Base-by-base conservation (phyloP, 305 asterid species). In the Fraxinus floribunda region DNA sequence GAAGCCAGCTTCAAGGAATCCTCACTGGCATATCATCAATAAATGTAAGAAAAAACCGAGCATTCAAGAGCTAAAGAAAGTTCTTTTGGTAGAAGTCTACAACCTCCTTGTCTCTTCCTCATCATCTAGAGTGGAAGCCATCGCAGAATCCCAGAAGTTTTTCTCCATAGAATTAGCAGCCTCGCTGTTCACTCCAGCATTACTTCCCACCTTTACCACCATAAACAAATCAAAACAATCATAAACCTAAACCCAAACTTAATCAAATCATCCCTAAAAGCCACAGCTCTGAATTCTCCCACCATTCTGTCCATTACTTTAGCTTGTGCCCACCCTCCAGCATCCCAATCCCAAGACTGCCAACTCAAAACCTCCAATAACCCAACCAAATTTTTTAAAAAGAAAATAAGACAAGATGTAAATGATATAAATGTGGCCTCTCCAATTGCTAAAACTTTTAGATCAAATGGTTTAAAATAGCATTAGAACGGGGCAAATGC, bases 141-240 rank as follows among this genome's bases (percentile, higher is more conserved):
- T 90, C 6, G 99, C 99, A 86, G 99, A 96, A 92, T 96, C 99
- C 99, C 99, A 96, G 88, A 94, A 96, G 85, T 88, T 94, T 81
- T 93, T 98, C 98, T 94, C 89, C 97, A 94, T 90, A 26, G 90
- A 81, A 85, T 89, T 93, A 55, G 97, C 86, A 82, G 97, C 89
- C 87, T 96, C 99, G 72, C 86, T 88, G 78, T 76, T 88, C 20
- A 89, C 93, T 80, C 94, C 97, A 80, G 94, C 92, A 85, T 94
- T 80, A 85, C 85, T 92, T 82, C 98, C 99, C 83, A 91, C 18
- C 57, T 46, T 46, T 0, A 46, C 57, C 57, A 13, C 57, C 57
- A 46, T 46, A 4, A 46, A 36, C 41, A 11, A 46, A 46, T 46
- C 5, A 46, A 46, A 46, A 46, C 57, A 46, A 11, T 46, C 7